Base-by-base conservation (phyloP, 257 asterid species). In the Striga asiatica region DNA sequence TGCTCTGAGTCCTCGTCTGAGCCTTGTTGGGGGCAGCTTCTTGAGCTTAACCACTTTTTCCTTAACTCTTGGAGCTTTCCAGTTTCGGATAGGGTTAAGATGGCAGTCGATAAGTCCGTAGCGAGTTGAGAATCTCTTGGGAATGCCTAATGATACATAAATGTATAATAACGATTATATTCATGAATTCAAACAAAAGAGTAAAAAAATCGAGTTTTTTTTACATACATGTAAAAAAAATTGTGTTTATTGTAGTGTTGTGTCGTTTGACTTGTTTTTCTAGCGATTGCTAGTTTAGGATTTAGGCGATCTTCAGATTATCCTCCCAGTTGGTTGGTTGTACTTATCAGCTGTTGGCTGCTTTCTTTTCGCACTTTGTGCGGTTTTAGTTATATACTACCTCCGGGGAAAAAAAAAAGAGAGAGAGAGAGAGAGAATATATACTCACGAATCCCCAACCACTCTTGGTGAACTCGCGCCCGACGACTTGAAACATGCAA, bases 361-460 rank as follows among this genome's bases (percentile, higher is more conserved):
- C n/a, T n/a, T n/a, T n/a, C n/a, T n/a, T n/a, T n/a, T n/a, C n/a
- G n/a, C n/a, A n/a, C n/a, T n/a, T n/a, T n/a, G n/a, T n/a, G n/a
- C n/a, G n/a, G n/a, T n/a, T n/a, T n/a, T n/a, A n/a, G n/a, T n/a
- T n/a, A n/a, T n/a, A n/a, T n/a, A 34, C n/a, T 34, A 8, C 8
- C 3, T 3, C 35, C 8, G 2, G n/a, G 7, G 14, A 37, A 14
- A 0, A 46, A 2, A 6, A 16, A 21, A 4, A 10, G 32, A 35
- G 43, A 35, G 43, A 21, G 32, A 48, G 54, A 23, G 54, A 23
- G 32, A 57, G 54, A 61, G 56, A 56, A n/a, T n/a, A n/a, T n/a
- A n/a, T 21, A 71, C 94, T 81, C 61, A 86, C 96, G 34, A 83
- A 87, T 52, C 94, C 96, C 96, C 88, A 81, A 0, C 94, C 89